Conservation (phyloP, 2,329 filamentous ascomycete species). For the Pyricularia pennisetigena region DNA sequence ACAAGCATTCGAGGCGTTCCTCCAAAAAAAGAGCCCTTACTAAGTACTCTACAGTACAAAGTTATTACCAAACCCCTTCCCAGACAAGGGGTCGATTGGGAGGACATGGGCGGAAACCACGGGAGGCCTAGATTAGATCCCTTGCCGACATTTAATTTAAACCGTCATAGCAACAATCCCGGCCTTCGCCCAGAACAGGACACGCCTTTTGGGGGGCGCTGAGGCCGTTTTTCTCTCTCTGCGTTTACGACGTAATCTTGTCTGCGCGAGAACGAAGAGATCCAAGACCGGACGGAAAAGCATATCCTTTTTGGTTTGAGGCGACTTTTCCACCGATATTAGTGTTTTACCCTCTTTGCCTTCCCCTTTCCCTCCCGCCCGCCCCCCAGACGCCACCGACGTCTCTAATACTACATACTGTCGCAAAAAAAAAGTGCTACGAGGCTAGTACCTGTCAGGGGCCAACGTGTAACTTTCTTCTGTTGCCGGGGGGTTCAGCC, state of each 20-base stretch:
- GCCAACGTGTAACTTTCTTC: background rate
- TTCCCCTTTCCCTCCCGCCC: background rate
- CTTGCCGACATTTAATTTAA: constrained; percentile 1
- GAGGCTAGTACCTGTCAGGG: background rate
- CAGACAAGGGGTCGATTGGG: background rate
- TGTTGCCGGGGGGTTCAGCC: background rate
- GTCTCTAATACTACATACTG: background rate
- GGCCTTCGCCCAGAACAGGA: background rate
- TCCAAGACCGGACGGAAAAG: background rate
- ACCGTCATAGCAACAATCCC: background rate
- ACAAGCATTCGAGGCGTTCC: background rate
- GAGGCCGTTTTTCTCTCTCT: background rate
- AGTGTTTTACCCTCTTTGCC: background rate
- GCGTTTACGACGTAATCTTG: background rate
- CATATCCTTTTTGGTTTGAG: background rate
- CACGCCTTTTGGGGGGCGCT: background rate
- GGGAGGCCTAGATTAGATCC: background rate
- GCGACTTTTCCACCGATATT: background rate
- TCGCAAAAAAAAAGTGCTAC: background rate
- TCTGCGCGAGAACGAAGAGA: background rate
- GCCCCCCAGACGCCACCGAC: background rate
- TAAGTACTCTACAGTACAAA: background rate
- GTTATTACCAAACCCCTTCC: background rate
- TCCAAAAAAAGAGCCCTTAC: background rate
- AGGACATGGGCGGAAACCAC: background rate